phyloP scores from a whole-genome alignment of 2,329 filamentous ascomycete genomes.

The Aquanectria penicillioides region DNA sequence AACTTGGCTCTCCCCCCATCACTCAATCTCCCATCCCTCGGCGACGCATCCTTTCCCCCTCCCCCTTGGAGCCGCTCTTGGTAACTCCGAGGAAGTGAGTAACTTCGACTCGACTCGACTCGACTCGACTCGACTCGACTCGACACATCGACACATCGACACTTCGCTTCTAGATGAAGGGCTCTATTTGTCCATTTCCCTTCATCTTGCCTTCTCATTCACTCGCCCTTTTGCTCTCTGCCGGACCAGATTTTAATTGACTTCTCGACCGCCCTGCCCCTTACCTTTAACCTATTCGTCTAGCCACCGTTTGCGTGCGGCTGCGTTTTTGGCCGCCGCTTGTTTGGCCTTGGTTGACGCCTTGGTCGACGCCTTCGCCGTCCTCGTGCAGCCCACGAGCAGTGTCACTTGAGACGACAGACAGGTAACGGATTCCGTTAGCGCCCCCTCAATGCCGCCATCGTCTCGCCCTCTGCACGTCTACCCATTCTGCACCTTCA shows the following conservation, averaged over 20 bases:
- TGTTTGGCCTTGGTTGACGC: constrained; percentile 10
- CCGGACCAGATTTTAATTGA: neutral
- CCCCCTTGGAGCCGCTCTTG: constrained; percentile 1
- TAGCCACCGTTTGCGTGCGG: constrained; percentile 1
- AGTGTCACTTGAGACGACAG: constrained; percentile 28
- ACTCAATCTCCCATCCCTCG: constrained; percentile 2
- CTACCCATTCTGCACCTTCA: constrained; percentile 38
- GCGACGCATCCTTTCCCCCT: constrained; percentile 1
- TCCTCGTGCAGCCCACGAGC: constrained; percentile 19
- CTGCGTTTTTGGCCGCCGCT: constrained; percentile 12
- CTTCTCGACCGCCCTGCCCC: no score
- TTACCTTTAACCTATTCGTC: neutral
- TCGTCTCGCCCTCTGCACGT: constrained; percentile 36
- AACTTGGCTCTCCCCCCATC: neutral
- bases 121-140: neutral
- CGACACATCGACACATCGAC: neutral
- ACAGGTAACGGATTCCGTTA: constrained; percentile 41
- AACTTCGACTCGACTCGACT: neutral
- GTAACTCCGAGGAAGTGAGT: neutral
- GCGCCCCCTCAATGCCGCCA: constrained; percentile 42
- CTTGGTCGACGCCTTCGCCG: constrained; percentile 19
- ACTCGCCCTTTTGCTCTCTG: neutral
- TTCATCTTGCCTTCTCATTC: neutral
- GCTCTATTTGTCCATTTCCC: neutral
- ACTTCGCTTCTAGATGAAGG: neutral